phyloP scores from a whole-genome alignment of 148 eudicot species.

The Oxyria digyna region DNA sequence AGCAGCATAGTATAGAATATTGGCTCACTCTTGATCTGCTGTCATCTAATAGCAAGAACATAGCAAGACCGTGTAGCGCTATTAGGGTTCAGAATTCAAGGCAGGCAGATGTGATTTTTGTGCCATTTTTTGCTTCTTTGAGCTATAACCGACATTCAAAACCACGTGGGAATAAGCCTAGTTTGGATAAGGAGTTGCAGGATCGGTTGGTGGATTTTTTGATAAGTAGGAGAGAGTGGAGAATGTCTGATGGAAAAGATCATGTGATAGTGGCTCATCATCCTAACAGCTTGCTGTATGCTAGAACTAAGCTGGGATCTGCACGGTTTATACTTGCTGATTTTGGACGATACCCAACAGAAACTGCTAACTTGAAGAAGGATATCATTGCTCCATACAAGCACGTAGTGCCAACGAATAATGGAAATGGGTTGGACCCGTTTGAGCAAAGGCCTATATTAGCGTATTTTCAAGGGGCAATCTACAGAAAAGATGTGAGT shows the following conservation, averaged over 20 bases:
- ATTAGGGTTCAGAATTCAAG: constrained; percentile 62
- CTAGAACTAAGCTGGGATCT: constrained; percentile 52
- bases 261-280: constrained; percentile 85
- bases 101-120: constrained; percentile 67
- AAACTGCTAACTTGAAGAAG: constrained; percentile 66
- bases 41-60: constrained; percentile 36
- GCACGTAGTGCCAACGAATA: constrained; percentile 57
- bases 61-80: constrained; percentile 56
- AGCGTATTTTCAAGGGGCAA: constrained; percentile 88
- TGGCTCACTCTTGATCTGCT: constrained; percentile 98
- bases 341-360: constrained; percentile 65
- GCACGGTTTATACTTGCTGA: constrained; percentile 83
- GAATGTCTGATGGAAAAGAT: constrained; percentile 46
- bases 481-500: constrained; percentile 92
- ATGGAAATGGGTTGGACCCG: constrained; percentile 28
- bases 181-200: constrained; percentile 52
- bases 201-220: constrained; percentile 52
- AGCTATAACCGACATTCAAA: constrained; percentile 78
- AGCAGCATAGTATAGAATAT: constrained; percentile 88
- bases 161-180: constrained; percentile 33
- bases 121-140: constrained; percentile 86
- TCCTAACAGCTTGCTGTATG: constrained; percentile 79
- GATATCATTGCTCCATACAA: constrained; percentile 93
- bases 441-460: constrained; percentile 60
- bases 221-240: constrained; percentile 63